phyloP scores from a whole-genome alignment of 2,329 filamentous ascomycete genomes.

The Aotearoamyces nothofagi region DNA sequence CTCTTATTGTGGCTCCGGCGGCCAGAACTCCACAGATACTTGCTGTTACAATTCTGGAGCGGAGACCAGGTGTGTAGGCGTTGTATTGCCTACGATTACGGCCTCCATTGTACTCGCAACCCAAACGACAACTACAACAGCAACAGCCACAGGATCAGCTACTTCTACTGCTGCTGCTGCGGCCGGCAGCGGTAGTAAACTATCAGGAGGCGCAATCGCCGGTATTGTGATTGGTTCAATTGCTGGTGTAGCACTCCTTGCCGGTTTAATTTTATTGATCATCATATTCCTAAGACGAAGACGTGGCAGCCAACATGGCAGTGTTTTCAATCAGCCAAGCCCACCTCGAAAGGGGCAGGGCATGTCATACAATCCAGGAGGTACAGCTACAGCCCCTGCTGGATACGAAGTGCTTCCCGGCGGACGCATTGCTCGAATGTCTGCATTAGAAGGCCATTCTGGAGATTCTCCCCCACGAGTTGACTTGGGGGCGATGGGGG shows the following conservation, averaged over 20 bases:
- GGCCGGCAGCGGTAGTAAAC: slow-evolving; percentile 18
- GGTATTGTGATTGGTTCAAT: slow-evolving; percentile 78
- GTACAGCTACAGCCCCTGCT: slow-evolving; percentile 19
- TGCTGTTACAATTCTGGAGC: slow-evolving; percentile 78
- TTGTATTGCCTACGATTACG: slow-evolving; percentile 64
- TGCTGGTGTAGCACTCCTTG: slow-evolving; percentile 53
- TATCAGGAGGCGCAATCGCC: slow-evolving; percentile 80
- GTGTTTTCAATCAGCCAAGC: slow-evolving; percentile 80
- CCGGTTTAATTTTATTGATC: slow-evolving; percentile 49
- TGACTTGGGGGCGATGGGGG: slow-evolving; percentile 1
- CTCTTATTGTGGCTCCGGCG: slow-evolving; percentile 70
- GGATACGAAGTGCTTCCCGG: slow-evolving; percentile 69
- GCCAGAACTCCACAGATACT: slow-evolving; percentile 83
- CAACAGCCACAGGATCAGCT: slow-evolving; percentile 15
- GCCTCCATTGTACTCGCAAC: slow-evolving; percentile 50
- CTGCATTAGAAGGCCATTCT: slow-evolving; percentile 68
- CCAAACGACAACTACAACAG: slow-evolving; percentile 30
- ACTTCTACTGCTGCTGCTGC: slow-evolving; percentile 4
- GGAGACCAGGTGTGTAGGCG: slow-evolving; percentile 55
- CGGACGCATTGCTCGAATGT: slow-evolving; percentile 89
- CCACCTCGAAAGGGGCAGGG: slow-evolving; percentile 41
- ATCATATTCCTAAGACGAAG: slow-evolving; percentile 32
- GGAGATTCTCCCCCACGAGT: slow-evolving; percentile 34
- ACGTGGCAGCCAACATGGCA: slow-evolving; percentile 46
- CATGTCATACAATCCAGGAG: slow-evolving; percentile 25